phyloP scores from a whole-genome alignment of 495 filamentous ascomycete species.

The Cenococcum geophilum region DNA sequence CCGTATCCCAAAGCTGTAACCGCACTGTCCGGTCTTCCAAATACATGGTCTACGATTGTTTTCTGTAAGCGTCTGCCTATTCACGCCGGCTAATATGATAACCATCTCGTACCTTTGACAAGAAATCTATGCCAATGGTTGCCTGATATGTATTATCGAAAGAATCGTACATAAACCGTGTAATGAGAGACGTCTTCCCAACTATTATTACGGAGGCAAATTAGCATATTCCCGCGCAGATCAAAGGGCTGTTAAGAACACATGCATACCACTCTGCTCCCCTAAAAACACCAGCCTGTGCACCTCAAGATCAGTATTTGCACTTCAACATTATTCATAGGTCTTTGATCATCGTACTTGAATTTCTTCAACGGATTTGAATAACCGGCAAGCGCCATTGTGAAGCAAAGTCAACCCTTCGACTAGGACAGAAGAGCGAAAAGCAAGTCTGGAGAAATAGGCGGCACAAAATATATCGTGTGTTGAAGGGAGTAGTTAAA shows the following conservation, averaged over 20 bases:
- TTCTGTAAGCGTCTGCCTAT: not conserved
- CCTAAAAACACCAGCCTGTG: slow-evolving; percentile 88
- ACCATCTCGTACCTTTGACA: slow-evolving; percentile 69
- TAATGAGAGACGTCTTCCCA: slow-evolving; percentile 97
- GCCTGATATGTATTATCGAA: slow-evolving; percentile 99
- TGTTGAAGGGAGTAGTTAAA: not conserved
- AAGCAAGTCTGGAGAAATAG: slow-evolving; percentile 3
- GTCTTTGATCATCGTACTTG: slow-evolving; percentile 58
- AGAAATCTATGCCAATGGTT: slow-evolving; percentile 98
- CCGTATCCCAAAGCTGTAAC: slow-evolving; percentile 96
- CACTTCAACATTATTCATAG: not conserved
- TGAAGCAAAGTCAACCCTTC: slow-evolving; percentile 20
- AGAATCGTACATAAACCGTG: slow-evolving; percentile 99
- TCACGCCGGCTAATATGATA: not conserved
- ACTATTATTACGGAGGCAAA: slow-evolving; percentile 49
- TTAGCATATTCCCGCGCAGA: slow-evolving; percentile 11
- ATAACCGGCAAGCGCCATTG: slow-evolving; percentile 67
- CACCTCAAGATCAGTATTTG: slow-evolving; percentile 23
- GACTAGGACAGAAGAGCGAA: slow-evolving; percentile 17
- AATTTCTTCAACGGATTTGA: slow-evolving; percentile 99
- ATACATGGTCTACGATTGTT: slow-evolving; percentile 78
- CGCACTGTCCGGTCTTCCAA: slow-evolving; percentile 97
- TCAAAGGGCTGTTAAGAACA: not conserved
- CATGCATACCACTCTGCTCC: slow-evolving; percentile 85
- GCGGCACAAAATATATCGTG: slow-evolving; percentile 6